These are phyloP conservation scores for Dysphania ambrosioides DNA, from an alignment of 148 eudicot genomes.

Conservation along the genomic window DNA sequence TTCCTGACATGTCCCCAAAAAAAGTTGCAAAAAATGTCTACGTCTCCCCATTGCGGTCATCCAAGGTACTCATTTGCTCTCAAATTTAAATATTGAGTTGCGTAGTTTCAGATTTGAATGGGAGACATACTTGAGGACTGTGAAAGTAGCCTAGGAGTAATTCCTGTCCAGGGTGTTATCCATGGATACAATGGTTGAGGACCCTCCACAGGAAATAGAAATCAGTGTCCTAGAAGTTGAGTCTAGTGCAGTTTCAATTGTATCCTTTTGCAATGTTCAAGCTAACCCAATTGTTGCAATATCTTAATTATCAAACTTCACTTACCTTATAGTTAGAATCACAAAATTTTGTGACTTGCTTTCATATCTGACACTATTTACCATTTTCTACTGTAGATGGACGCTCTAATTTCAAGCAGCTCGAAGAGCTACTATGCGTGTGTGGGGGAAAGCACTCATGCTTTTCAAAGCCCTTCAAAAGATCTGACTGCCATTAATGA, in stretches of 20 bases:
- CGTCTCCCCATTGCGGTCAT: slow-evolving; percentile 89
- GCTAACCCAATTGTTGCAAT: neutral
- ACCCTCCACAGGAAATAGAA: neutral
- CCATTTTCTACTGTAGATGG: slow-evolving; percentile 53
- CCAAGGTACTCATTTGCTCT: slow-evolving; percentile 59
- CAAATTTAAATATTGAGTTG: neutral
- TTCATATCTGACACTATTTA: slow-evolving; percentile 3
- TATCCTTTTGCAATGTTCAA: neutral
- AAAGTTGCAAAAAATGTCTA: slow-evolving; percentile 90
- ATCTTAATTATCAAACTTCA: neutral
- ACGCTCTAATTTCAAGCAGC: slow-evolving; percentile 76
- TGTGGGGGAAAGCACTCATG: slow-evolving; percentile 99
- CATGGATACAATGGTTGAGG: neutral
- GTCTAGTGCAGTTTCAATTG: neutral
- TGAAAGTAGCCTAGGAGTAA: neutral
- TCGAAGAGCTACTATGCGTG: slow-evolving; percentile 96
- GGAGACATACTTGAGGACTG: neutral
- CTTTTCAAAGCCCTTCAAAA: slow-evolving; percentile 97
- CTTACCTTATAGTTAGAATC: neutral
- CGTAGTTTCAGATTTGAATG: neutral
- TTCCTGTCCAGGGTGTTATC: neutral
- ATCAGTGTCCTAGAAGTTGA: neutral
- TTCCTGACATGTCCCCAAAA: slow-evolving; percentile 98
- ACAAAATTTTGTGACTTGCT: neutral
- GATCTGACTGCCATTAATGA: slow-evolving; percentile 88